phyloP scores from a whole-genome alignment of 345 rosid genomes.

The Eucalyptus marginata region DNA sequence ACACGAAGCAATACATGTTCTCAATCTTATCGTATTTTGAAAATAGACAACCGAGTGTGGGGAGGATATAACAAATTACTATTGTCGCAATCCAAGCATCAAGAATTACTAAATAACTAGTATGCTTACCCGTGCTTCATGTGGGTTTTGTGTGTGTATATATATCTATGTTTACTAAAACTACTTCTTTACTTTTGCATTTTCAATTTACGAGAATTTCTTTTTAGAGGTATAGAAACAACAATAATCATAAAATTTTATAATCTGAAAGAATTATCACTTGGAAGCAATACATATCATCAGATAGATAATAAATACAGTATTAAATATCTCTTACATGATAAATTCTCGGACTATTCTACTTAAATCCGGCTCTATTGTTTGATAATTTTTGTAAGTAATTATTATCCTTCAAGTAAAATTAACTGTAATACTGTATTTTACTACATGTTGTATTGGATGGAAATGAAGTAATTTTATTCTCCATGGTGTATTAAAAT shows the following conservation, averaged over 20 bases:
- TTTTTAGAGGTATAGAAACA: background rate
- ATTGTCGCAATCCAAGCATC: background rate
- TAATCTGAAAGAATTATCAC: background rate
- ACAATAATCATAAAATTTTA: background rate
- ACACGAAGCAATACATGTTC: background rate
- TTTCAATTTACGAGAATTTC: background rate
- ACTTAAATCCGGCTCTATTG: background rate
- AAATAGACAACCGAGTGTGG: background rate
- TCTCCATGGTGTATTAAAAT: background rate
- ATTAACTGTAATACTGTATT: background rate
- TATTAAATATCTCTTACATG: background rate
- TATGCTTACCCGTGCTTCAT: background rate
- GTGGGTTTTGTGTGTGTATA: background rate
- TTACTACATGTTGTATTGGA: background rate
- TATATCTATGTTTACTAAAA: accelerated
- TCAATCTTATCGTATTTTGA: background rate
- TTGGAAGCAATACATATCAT: background rate
- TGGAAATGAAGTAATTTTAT: background rate
- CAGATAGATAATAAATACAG: background rate
- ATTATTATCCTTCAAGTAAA: background rate
- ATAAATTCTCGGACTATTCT: background rate
- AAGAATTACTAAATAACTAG: background rate
- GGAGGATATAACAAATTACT: background rate
- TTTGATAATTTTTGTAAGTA: background rate
- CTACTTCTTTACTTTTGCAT: background rate